A percentile compares a stretch with the other conserved stretches of the same genome.
Conservation (phyloP, 2,329 filamentous ascomycete species). For the Magnaporthiopsis incrustans region DNA sequence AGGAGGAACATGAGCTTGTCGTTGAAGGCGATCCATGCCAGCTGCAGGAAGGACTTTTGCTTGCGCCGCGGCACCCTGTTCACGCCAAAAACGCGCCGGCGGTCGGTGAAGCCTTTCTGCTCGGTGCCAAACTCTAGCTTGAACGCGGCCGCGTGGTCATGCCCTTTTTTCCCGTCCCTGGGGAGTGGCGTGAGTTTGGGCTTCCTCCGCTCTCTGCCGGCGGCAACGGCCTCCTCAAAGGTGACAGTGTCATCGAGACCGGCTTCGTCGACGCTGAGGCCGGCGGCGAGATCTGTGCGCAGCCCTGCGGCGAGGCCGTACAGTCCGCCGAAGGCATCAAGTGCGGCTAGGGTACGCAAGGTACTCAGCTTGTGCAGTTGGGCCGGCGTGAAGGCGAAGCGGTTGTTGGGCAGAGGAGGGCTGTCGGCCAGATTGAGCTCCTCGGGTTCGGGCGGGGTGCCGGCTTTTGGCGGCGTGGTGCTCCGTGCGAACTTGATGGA, state of each 20-base stretch:
- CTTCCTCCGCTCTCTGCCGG: neutral
- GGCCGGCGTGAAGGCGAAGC: slow-evolving; percentile 6
- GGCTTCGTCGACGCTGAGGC: slow-evolving; percentile 7
- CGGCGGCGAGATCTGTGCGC: slow-evolving; percentile 6
- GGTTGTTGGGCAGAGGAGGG: slow-evolving; percentile 6
- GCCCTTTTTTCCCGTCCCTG: neutral
- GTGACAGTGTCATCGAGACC: slow-evolving; percentile 3
- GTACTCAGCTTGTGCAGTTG: slow-evolving; percentile 5
- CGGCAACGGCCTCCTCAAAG: slow-evolving; percentile 2
- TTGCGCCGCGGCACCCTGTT: slow-evolving; percentile 9
- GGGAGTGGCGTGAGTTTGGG: slow-evolving; percentile 1
- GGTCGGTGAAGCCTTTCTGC: slow-evolving; percentile 3
- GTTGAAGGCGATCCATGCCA: slow-evolving; percentile 9
- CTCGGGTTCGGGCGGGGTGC: neutral
- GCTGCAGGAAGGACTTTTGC: slow-evolving; percentile 5
- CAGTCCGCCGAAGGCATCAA: slow-evolving; percentile 6
- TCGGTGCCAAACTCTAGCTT: slow-evolving; percentile 4
- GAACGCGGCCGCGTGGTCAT: slow-evolving; percentile 1
- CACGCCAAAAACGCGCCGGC: slow-evolving; percentile 7
- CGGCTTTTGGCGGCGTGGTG: neutral
- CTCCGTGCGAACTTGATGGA: neutral
- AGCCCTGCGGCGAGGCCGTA: slow-evolving; percentile 7
- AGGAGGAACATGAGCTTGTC: slow-evolving; percentile 10
- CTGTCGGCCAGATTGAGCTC: slow-evolving; percentile 1
- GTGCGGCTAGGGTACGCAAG: slow-evolving; percentile 3